A percentile compares a stretch with the other conserved stretches of the same genome.
Conservation (phyloP, 331 rosid species). For the Pyracantha coccinea region DNA sequence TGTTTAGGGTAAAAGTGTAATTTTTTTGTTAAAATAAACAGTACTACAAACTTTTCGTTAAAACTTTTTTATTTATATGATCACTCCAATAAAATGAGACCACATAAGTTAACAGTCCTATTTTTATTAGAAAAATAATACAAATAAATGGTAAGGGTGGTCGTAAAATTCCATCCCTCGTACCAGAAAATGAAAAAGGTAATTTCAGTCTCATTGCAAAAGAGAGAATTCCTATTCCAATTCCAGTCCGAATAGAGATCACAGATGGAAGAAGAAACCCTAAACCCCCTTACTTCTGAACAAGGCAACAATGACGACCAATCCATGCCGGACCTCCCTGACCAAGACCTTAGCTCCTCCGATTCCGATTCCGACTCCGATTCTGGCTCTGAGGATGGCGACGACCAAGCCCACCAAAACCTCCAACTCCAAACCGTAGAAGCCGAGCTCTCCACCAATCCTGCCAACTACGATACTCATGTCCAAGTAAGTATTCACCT, state of each 20-base stretch:
- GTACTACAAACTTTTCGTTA: too few relatives aligned
- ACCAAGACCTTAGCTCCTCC: conserved; percentile 13
- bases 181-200: neutral
- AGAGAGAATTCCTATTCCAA: neutral
- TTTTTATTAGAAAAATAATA: too few relatives aligned
- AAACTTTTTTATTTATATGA: too few relatives aligned
- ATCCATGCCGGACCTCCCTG: conserved; percentile 25
- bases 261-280: conserved; percentile 42
- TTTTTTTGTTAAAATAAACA: too few relatives aligned
- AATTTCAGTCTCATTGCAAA: neutral
- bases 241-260: neutral
- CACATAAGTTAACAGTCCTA: too few relatives aligned
- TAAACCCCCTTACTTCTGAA: conserved; percentile 1
- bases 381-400: conserved; percentile 51
- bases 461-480: conserved; percentile 41
- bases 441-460: conserved; percentile 45
- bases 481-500: conserved; percentile 26
- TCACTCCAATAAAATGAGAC: too few relatives aligned
- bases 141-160: too few relatives aligned
- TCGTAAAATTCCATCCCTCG: too few relatives aligned
- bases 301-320: conserved; percentile 19
- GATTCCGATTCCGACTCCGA: conserved; percentile 32
- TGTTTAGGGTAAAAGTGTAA: too few relatives aligned
- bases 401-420: conserved; percentile 51
- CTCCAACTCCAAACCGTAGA: conserved; percentile 47